These are phyloP conservation scores for Corymbia maculata DNA, from an alignment of 345 rosid genomes.

Conservation along the genomic window DNA sequence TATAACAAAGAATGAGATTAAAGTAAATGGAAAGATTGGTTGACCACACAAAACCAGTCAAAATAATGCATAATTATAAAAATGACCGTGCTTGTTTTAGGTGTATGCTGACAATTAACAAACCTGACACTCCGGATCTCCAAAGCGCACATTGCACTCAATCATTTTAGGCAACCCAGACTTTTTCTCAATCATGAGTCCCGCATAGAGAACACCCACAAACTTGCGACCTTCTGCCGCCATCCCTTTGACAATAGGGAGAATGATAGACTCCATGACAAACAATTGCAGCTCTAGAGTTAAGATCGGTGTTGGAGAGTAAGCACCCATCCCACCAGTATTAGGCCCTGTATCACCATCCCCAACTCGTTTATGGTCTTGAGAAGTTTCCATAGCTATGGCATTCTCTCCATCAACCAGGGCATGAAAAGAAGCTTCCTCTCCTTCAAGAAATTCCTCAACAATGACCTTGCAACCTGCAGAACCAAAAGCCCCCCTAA, in stretches of 20 bases:
- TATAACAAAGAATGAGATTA: not conserved
- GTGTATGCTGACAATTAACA: not conserved
- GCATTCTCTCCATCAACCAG: conserved; percentile 93
- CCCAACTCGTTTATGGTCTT: conserved; percentile 92
- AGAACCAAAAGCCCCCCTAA: conserved; percentile 67
- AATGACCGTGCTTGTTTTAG: not conserved
- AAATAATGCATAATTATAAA: not conserved
- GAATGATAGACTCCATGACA: conserved; percentile 80
- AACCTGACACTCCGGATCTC: conserved; percentile 98
- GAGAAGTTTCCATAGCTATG: conserved; percentile 85
- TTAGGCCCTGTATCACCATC: conserved; percentile 95
- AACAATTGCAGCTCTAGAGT: conserved; percentile 54
- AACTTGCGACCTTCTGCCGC: conserved; percentile 81
- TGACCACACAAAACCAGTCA: not conserved
- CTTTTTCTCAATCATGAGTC: conserved; percentile 90
- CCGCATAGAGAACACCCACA: conserved; percentile 83
- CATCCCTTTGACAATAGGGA: conserved; percentile 89
- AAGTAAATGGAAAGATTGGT: not conserved
- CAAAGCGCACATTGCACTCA: conserved; percentile 95
- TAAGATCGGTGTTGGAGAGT: conserved; percentile 79
- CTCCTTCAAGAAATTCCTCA: conserved; percentile 88
- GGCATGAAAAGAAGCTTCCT: conserved; percentile 91
- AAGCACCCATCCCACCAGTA: conserved; percentile 98
- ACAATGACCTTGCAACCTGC: conserved; percentile 68
- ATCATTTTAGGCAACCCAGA: conserved; percentile 91